Base-by-base conservation (phyloP, 2,329 filamentous ascomycete genomes). In the Hysterium pulicare region DNA sequence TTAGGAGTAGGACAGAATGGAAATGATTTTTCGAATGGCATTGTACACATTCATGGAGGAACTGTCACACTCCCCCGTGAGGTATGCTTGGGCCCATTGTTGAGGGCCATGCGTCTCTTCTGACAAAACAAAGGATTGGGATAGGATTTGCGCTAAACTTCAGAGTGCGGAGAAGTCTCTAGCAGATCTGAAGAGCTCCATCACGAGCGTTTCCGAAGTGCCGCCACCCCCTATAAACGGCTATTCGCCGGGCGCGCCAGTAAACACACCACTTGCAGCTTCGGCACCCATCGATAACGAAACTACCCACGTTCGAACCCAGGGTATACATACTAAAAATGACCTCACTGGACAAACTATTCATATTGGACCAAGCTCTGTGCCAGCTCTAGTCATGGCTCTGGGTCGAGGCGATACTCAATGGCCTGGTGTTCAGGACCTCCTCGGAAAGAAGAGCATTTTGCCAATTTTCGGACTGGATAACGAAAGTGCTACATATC, bases 401-500 rank as follows among this genome's bases (percentile, higher is more conserved):
- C 45, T 75, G 34, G 70, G 71, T 10, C 59, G 70, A 43, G 70
- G 69, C 4, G 65, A 70, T 38, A 59, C 63, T 19, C 69, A 73
- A 33, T 68, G 77, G 50, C 74, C 76, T 19, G 73, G 77, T 26
- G 71, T 79, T 10, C 74, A 79, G 48, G 75, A 81, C 37, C 62
- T 82, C 10, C 62, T 82, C 33, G 78, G 81, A 44, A 68, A 67
- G 50, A 79, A 79, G 50, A 79, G 77, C 35, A 79, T 83, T 49
- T 62, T 83, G 17, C 79, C 80, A 0, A 77, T 83, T 41, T 72
- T 83, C 43, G 80, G 80, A 2, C 68, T 83, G 24, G 80, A 83
- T 54, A 83, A 83, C 50, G 79, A 83, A 53, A 79, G 75, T 28
- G 78, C 78, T 3, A 83, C 79, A 7, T 83, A 83, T 54, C 80